A percentile compares a stretch with the other conserved stretches of the same genome.
phyloP scores from a whole-genome alignment of 305 asterid species.

The Nicotiana rustica region DNA sequence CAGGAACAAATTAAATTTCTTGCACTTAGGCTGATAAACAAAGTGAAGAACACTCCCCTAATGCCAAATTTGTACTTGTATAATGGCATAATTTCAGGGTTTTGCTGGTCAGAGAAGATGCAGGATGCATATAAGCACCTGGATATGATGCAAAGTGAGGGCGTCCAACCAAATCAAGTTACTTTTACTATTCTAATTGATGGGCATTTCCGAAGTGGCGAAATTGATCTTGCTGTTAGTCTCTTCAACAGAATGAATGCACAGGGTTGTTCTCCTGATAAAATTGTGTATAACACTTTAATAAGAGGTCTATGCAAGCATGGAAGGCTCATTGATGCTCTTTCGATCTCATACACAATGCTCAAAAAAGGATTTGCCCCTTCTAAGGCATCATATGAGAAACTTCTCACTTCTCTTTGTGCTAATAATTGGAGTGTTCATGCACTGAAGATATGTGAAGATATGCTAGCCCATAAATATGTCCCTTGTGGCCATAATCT shows the following conservation, averaged over 20 bases:
- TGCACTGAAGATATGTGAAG: constrained; percentile 57
- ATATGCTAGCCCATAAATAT: constrained; percentile 51
- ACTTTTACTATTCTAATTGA: constrained; percentile 67
- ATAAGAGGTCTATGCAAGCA: constrained; percentile 58
- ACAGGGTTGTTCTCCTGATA: constrained; percentile 53
- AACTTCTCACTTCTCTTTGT: constrained; percentile 53
- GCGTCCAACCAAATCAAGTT: constrained; percentile 61
- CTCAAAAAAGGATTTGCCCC: constrained; percentile 64
- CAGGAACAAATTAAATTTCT: constrained; percentile 45
- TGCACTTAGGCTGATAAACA: constrained; percentile 49
- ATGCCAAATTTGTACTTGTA: constrained; percentile 58
- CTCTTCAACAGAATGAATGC: constrained; percentile 64
- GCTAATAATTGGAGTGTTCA: constrained; percentile 39
- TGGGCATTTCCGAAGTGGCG: constrained; percentile 57
- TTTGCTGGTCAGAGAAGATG: constrained; percentile 56
- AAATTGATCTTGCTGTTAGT: constrained; percentile 54
- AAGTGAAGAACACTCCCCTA: constrained; percentile 33
- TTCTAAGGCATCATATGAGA: constrained; percentile 58
- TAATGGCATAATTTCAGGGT: constrained; percentile 56
- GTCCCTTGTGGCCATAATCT: constrained; percentile 49
- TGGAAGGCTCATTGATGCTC: constrained; percentile 58
- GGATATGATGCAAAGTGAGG: constrained; percentile 50
- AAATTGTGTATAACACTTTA: constrained; percentile 54
- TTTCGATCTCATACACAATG: constrained; percentile 56
- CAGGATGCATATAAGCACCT: constrained; percentile 61